phyloP scores from a whole-genome alignment of 805 yeast species.

The Candida coleopterorum region DNA sequence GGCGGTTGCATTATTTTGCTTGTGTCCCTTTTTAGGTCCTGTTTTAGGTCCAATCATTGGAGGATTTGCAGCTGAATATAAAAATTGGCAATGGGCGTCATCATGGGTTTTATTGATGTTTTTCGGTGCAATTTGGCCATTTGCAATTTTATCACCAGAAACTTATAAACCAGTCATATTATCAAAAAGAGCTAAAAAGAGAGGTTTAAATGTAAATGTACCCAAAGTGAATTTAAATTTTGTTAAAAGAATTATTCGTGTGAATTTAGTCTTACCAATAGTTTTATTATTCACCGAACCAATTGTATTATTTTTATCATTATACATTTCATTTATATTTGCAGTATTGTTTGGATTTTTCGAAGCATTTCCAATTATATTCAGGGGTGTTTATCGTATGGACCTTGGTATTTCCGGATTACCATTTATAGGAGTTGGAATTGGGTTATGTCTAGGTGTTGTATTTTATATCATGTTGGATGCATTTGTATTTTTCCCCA shows the following conservation, averaged over 20 bases:
- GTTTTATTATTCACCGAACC: conserved; percentile 72
- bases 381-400: conserved; percentile 61
- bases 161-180: conserved; percentile 70
- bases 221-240: conserved; percentile 33
- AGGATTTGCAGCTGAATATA: conserved; percentile 59
- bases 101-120: conserved; percentile 66
- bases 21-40: conserved; percentile 80
- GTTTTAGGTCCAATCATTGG: conserved; percentile 73
- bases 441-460: conserved; percentile 60
- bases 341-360: conserved; percentile 77
- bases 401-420: conserved; percentile 58
- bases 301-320: conserved; percentile 62
- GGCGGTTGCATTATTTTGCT: conserved; percentile 75
- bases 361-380: conserved; percentile 74
- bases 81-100: conserved; percentile 63
- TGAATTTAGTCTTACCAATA: conserved; percentile 57
- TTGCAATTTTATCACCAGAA: conserved; percentile 56
- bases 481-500: conserved; percentile 45
- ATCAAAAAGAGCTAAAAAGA: conserved; percentile 52
- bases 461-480: conserved; percentile 47
- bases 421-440: conserved; percentile 66
- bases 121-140: conserved; percentile 53
- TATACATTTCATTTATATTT: conserved; percentile 70
- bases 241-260: conserved; percentile 41
- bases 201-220: conserved; percentile 46